These are phyloP conservation scores for Rasamsonia emersonii DNA, from an alignment of 2,329 filamentous ascomycete species.

Conservation along the genomic window DNA sequence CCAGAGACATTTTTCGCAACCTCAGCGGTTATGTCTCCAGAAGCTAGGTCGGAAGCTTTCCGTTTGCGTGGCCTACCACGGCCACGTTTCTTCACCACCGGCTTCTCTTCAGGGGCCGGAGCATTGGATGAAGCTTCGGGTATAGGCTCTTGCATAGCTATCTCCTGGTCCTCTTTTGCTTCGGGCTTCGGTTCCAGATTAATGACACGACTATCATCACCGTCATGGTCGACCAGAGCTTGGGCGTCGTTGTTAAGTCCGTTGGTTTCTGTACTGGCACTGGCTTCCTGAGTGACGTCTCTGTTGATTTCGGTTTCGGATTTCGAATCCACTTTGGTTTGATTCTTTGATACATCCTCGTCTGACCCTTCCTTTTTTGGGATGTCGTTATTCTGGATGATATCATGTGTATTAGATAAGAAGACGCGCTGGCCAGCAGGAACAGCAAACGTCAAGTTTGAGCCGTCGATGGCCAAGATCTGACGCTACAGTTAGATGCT, in stretches of 20 bases:
- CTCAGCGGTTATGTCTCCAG: background rate
- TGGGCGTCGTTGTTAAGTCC: no score
- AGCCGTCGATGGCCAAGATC: slow-evolving; percentile 27
- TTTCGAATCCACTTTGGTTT: no score
- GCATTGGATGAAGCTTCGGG: background rate
- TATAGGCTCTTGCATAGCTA: background rate
- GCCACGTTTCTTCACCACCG: background rate
- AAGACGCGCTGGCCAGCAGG: slow-evolving; percentile 31
- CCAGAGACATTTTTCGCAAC: no score
- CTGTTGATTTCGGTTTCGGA: no score
- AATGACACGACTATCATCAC: no score
- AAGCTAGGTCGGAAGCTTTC: background rate
- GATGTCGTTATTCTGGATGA: background rate
- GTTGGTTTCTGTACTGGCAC: no score
- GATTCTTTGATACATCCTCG: no score
- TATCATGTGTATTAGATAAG: slow-evolving; percentile 13
- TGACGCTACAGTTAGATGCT: slow-evolving; percentile 4
- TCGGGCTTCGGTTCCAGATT: no score
- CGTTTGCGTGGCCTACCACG: slow-evolving; percentile 4
- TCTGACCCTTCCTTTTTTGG: no score
- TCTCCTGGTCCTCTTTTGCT: no score
- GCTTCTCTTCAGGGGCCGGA: background rate
- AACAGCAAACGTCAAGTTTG: slow-evolving; percentile 27
- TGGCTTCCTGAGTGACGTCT: no score
- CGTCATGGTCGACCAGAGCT: no score